Evolutionary conservation across 306 rosid species (phyloP).

Genomic region (Carpinus viminea): DNA sequence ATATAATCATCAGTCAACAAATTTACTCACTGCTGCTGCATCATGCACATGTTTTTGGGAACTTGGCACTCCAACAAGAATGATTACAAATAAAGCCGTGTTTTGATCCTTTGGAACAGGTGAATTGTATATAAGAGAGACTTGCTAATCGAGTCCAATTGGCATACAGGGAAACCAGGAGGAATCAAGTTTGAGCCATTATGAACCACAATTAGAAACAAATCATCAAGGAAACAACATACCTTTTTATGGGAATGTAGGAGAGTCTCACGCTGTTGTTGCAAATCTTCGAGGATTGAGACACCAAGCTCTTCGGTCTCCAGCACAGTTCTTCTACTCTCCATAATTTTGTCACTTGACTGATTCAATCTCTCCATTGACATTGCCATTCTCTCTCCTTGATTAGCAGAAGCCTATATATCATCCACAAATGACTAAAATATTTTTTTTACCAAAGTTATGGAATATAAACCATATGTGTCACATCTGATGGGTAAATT

Average conservation of each 20-base stretch:
- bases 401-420: constrained; percentile 73
- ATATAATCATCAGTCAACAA: constrained; percentile 24
- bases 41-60: neutral
- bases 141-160: constrained; percentile 11
- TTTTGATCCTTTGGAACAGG: neutral
- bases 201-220: constrained; percentile 7
- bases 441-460: constrained; percentile 1
- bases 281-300: constrained; percentile 83
- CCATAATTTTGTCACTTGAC: constrained; percentile 66
- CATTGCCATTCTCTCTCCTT: constrained; percentile 73
- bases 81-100: neutral
- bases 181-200: constrained; percentile 7
- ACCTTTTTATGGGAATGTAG: constrained; percentile 76
- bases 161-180: neutral
- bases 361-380: constrained; percentile 74
- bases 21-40: constrained; percentile 19
- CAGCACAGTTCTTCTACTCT: constrained; percentile 74
- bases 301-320: constrained; percentile 88
- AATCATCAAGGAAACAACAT: constrained; percentile 22
- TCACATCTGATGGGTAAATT: constrained; percentile 22
- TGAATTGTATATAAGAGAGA: neutral
- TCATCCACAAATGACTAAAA: constrained; percentile 25
- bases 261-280: constrained; percentile 87
- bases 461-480: neutral
- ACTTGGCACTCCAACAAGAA: neutral